Evolutionary conservation across 2,329 filamentous ascomycete species (phyloP), one percentile per base, ranked within the genome.

Genomic region (Paecilomyces sp.): DNA sequence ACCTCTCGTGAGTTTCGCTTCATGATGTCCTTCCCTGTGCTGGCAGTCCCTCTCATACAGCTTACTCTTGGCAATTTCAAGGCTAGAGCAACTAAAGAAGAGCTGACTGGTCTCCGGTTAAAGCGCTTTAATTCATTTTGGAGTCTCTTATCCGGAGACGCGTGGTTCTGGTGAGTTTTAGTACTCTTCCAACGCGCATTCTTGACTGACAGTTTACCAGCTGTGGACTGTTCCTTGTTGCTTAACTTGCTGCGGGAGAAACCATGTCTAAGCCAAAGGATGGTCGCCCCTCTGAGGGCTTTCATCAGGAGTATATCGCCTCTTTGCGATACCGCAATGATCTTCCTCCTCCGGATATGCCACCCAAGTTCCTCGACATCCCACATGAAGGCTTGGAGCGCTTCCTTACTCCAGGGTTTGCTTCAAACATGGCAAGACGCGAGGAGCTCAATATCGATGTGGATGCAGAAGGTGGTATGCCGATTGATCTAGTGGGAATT

Each of bases 381-480:
- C 93, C 94, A 11, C 96, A 96, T 69, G 94, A 91, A 59, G 94
- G 94, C 51, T 84, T 97, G 15, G 84, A 90, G 50, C 90, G 95
- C 73, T 97, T 97, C 77, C 95, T 94, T 33, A 91, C 88, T 3
- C 91, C 94, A 1, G 88, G 88, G 24, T 99, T 96, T 79, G 92
- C 92, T 31, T 94, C 92, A 54, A 87, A 91, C 64, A 81, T 99
- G 66, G 91, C 90, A 18, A 84, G 93, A 70, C 92, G 96, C 70
- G 94, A 97, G 79, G 90, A 93, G 57, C 82, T 96, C 55, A 97
- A 97, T 72, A 94, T 99, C 62, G 94, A 99, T 77, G 92, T 92
- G 31, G 94, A 99, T 84, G 94, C 92, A 8, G 94, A 99, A 80
- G 84, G 97, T 67, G 94, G 94, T 60, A 97, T 99, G 94, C 92